Evolutionary conservation across 2,329 filamentous ascomycete genomes (phyloP), one percentile per base, ranked within the genome.

Genomic region (Fusarium cicatricum): DNA sequence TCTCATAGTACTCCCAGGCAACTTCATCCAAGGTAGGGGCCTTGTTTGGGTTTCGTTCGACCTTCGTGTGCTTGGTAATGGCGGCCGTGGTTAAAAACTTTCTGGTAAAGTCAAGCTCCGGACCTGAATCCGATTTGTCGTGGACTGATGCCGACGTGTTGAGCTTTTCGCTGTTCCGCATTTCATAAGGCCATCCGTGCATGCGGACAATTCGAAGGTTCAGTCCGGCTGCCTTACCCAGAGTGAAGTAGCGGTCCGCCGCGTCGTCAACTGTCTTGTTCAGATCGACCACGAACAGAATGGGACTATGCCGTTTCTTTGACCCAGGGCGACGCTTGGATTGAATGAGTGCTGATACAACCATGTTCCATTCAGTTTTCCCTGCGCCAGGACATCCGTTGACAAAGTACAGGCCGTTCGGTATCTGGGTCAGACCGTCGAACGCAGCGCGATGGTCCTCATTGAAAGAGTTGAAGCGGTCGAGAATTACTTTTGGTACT

Each of bases 361-460:
- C 65, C 61, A 80, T 73, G 29, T 76, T 79, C 76, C 77, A 80
- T 31, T 80, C 75, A 0, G 79, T 81, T 43, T 82, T 82, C 0
- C 79, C 79, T 0, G 78, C 74, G 0, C 79, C 79, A 4, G 79
- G 78, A 5, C 79, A 79, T 4, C 79, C 79, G 7, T 78, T 78
- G 1, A 81, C 67, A 41, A 82, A 74, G 23, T 73, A 75, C 1
- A 82, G 55, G 0, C 78, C 75, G n/a, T 75, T 78, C 0, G 77
- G 77, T 11, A 81, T 74, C 1, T 58, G 58, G 2, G 58, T 53
- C 0, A 80, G 67, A 0, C 70, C 71, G 0, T 69, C 23, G 29
- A 78, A 77, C 0, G 77, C 77, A 0, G 58, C 46, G 1, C 58
- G 59, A 28, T 80, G 78, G n/a, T 80, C 73, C 0, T 53, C 28